phyloP scores from a whole-genome alignment of 208 protist genomes.

The Vickermania ingenoplastis region DNA sequence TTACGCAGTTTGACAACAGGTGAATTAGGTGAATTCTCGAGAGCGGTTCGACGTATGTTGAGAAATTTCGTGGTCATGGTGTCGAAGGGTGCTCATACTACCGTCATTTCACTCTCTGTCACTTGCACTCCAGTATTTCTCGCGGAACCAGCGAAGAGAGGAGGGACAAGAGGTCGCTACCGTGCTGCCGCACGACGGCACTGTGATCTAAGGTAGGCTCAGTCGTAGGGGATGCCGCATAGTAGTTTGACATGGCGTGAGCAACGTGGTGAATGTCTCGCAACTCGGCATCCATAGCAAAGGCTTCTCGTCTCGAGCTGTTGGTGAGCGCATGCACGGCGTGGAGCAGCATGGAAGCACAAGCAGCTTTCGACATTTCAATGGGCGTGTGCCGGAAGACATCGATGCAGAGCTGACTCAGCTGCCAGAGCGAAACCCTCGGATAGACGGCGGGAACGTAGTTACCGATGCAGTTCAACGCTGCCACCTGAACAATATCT shows the following conservation, averaged over 20 bases:
- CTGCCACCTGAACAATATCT: conserved; percentile 50
- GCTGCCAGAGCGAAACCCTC: conserved; percentile 28
- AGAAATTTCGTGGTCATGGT: too few species aligned
- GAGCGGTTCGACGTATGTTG: too few species aligned
- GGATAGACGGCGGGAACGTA: conserved; percentile 33
- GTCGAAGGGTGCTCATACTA: too few species aligned
- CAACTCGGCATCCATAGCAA: neutral
- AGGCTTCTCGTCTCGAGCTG: neutral
- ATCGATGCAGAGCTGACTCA: conserved; percentile 47
- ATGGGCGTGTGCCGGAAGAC: conserved; percentile 53
- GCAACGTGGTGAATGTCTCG: conserved; percentile 13
- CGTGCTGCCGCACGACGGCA: conserved; percentile 56
- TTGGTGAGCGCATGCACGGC: conserved; percentile 4
- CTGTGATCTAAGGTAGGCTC: too few species aligned
- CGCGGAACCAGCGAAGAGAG: too few species aligned
- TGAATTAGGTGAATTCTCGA: too few species aligned
- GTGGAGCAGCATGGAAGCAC: conserved; percentile 39
- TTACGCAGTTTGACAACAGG: too few species aligned
- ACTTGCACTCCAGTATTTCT: too few species aligned
- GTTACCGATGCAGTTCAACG: conserved; percentile 52
- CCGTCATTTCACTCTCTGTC: too few species aligned
- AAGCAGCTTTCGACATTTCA: conserved; percentile 76
- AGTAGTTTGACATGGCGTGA: conserved; percentile 29
- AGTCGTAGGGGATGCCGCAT: too few species aligned
- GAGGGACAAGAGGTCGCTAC: conserved; percentile 26